Percentiles rank a stretch among this genome's conserved stretches.
Evolutionary conservation across 495 filamentous ascomycete genomes (phyloP).

Genomic region (Hapsidospora chrysogenum): DNA sequence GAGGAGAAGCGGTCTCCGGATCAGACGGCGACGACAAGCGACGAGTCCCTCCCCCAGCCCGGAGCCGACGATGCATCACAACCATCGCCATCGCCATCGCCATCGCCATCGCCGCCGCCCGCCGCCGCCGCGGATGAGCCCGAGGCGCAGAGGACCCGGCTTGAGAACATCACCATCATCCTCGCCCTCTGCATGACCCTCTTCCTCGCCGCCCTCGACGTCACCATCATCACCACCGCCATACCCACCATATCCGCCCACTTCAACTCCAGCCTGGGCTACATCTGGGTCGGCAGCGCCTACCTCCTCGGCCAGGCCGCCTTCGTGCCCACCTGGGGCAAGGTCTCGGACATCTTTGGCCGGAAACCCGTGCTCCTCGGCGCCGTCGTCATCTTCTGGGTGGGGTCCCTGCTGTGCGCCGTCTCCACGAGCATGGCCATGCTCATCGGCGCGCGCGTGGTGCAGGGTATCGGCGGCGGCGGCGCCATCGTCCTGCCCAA

Average conservation of each 20-base stretch:
- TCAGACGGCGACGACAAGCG: no score
- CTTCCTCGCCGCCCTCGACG: constrained; percentile 45
- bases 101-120: no score
- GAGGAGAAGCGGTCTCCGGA: no score
- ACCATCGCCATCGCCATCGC: no score
- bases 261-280: constrained; percentile 41
- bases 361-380: constrained; percentile 56
- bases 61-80: no score
- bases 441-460: constrained; percentile 50
- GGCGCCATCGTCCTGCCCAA: constrained; percentile 57
- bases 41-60: no score
- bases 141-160: constrained; percentile 1
- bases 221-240: constrained; percentile 45
- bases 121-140: constrained; percentile 1
- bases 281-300: constrained; percentile 51
- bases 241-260: constrained; percentile 40
- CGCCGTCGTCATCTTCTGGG: constrained; percentile 43
- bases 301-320: constrained; percentile 32
- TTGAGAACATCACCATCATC: constrained; percentile 4
- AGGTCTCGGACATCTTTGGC: constrained; percentile 54
- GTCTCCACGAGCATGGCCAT: constrained; percentile 47
- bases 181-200: constrained; percentile 9
- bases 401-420: constrained; percentile 50
- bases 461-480: constrained; percentile 67
- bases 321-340: constrained; percentile 24